Percentiles rank a stretch among this genome's conserved stretches.
Evolutionary conservation across 176 grass and related monocot species (phyloP).

Genomic region (Carex kokanica): DNA sequence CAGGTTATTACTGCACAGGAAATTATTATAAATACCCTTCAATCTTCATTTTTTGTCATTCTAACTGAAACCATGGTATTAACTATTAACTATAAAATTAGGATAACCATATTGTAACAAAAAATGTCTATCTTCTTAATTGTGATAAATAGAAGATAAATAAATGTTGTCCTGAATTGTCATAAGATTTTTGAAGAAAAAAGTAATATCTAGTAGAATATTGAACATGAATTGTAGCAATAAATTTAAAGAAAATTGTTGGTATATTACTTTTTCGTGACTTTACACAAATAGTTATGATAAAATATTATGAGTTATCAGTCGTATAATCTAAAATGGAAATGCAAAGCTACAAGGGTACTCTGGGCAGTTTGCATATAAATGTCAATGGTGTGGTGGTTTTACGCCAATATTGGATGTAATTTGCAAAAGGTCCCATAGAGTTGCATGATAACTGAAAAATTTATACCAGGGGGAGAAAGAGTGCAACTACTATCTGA

Average conservation of each 20-base stretch:
- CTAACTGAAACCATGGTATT: background rate
- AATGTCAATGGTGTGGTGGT: background rate
- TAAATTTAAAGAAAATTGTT: background rate
- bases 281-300: background rate
- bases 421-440: conserved; percentile 8
- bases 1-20: background rate
- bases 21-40: background rate
- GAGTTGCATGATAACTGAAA: background rate
- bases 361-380: background rate
- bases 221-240: background rate
- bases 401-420: conserved; percentile 25
- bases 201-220: background rate
- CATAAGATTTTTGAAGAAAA: background rate
- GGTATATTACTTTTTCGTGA: background rate
- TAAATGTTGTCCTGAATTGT: background rate
- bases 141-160: background rate
- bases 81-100: background rate
- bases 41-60: background rate
- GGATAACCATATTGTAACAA: background rate
- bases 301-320: background rate
- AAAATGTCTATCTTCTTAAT: background rate
- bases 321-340: background rate
- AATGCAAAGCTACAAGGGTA: background rate
- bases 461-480: conserved; percentile 72
- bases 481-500: conserved; percentile 82